Evolutionary conservation across 352 stramenopile species (phyloP).

Genomic region (Phytopythium boreale): DNA sequence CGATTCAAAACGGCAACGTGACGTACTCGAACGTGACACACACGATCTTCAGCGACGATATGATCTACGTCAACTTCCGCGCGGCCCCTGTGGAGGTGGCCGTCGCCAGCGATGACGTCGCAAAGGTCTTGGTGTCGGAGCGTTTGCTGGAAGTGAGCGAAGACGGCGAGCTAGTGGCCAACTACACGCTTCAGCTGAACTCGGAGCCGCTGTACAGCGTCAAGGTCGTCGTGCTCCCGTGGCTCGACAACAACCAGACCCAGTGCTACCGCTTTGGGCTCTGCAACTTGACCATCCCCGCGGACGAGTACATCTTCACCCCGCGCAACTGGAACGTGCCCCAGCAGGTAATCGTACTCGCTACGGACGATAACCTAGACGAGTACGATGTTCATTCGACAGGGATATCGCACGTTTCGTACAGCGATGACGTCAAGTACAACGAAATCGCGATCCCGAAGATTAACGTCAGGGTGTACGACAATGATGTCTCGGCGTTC

Average conservation of each 20-base stretch:
- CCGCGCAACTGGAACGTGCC: slow-evolving; percentile 59
- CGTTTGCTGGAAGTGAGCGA: slow-evolving; percentile 52
- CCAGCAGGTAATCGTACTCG: slow-evolving; percentile 47
- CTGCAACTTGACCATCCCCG: slow-evolving; percentile 65
- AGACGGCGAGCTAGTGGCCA: slow-evolving; percentile 32
- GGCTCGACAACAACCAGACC: slow-evolving; percentile 53
- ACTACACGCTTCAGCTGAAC: slow-evolving; percentile 51
- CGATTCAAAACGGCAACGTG: slow-evolving; percentile 31
- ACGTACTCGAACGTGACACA: slow-evolving; percentile 68
- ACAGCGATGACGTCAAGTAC: slow-evolving; percentile 70
- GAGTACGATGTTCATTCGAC: slow-evolving; percentile 62
- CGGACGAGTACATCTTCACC: slow-evolving; percentile 56
- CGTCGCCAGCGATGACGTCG: slow-evolving; percentile 61
- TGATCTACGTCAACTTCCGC: slow-evolving; percentile 47
- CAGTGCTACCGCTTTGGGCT: slow-evolving; percentile 71
- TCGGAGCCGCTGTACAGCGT: slow-evolving; percentile 63
- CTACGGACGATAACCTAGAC: slow-evolving; percentile 66
- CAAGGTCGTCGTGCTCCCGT: slow-evolving; percentile 59
- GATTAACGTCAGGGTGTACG: slow-evolving; percentile 53
- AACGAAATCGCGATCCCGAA: slow-evolving; percentile 53
- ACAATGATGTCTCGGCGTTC: slow-evolving; percentile 64
- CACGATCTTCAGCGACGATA: slow-evolving; percentile 58
- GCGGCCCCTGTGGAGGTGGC: slow-evolving; percentile 37
- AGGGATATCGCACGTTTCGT: slow-evolving; percentile 66
- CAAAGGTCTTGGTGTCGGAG: slow-evolving; percentile 58